A percentile compares a stretch with the other conserved stretches of the same genome.
Evolutionary conservation across 1,284 basidiomycete species (phyloP).

Genomic region (Melampsora americana): DNA sequence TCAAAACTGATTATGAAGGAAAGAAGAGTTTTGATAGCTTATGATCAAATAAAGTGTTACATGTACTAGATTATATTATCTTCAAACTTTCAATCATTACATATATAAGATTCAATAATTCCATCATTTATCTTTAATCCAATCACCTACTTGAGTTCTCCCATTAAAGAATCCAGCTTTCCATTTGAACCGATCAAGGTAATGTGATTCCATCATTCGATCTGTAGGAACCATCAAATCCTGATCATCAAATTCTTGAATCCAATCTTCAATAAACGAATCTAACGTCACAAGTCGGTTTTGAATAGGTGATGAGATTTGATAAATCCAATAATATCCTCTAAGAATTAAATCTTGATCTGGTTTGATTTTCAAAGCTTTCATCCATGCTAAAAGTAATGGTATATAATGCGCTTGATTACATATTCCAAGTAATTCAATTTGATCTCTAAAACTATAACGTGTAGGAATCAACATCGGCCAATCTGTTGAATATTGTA

Average conservation of each 20-base stretch:
- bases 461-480: conserved; percentile 20
- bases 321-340: conserved; percentile 36
- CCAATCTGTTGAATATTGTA: conserved; percentile 22
- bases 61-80: too few relatives aligned
- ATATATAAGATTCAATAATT: background rate
- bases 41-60: too few relatives aligned
- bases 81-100: too few relatives aligned
- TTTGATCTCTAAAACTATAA: conserved; percentile 34
- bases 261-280: conserved; percentile 28
- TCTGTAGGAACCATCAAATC: conserved; percentile 17
- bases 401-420: conserved; percentile 26
- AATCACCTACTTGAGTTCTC: background rate
- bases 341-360: conserved; percentile 37
- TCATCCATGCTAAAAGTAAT: conserved; percentile 37
- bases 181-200: conserved; percentile 30
- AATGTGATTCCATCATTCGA: conserved; percentile 28
- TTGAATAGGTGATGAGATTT: background rate
- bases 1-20: too few relatives aligned
- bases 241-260: conserved; percentile 8
- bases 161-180: conserved; percentile 10
- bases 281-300: conserved; percentile 6
- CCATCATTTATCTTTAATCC: background rate
- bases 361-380: conserved; percentile 18
- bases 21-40: too few relatives aligned
- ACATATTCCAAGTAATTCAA: conserved; percentile 27